phyloP scores from a whole-genome alignment of 805 yeast species.

The Schizosaccharomyces osmophilus region DNA sequence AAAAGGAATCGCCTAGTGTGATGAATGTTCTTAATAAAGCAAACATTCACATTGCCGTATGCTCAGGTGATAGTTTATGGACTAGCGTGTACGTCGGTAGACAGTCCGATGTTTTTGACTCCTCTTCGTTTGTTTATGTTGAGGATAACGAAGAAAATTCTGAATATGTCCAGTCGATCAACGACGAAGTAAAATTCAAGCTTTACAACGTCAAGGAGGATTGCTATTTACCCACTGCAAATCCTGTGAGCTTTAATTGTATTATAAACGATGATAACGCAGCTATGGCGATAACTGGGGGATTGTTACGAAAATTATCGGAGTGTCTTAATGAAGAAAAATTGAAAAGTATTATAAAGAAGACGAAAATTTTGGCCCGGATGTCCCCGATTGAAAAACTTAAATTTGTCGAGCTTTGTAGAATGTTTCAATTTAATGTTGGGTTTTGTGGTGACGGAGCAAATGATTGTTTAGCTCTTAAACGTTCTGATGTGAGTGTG shows the following conservation, averaged over 20 bases:
- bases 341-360: slow-evolving; percentile 18
- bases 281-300: slow-evolving; percentile 42
- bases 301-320: slow-evolving; percentile 55
- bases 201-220: no score
- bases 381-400: slow-evolving; percentile 99
- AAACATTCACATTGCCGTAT: slow-evolving; percentile 64
- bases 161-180: no score
- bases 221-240: no score
- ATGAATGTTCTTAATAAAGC: slow-evolving; percentile 39
- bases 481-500: slow-evolving; percentile 92
- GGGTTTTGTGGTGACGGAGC: slow-evolving; percentile 99
- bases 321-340: slow-evolving; percentile 20
- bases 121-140: slow-evolving; percentile 26
- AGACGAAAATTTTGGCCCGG: slow-evolving; percentile 63
- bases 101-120: slow-evolving; percentile 47
- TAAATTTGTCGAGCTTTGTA: slow-evolving; percentile 72
- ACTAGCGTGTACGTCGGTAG: slow-evolving; percentile 85
- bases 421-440: slow-evolving; percentile 64
- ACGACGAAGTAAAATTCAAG: no score
- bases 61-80: slow-evolving; percentile 88
- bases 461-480: slow-evolving; percentile 92
- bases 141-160: slow-evolving; percentile 20
- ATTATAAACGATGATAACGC: no score
- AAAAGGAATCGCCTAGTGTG: slow-evolving; percentile 38
- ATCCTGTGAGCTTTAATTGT: no score